A percentile compares a stretch with the other conserved stretches of the same genome.
These are phyloP conservation scores for Fibroporia radiculosa DNA, from an alignment of 768 basidiomycete genomes.

Conservation along the genomic window DNA sequence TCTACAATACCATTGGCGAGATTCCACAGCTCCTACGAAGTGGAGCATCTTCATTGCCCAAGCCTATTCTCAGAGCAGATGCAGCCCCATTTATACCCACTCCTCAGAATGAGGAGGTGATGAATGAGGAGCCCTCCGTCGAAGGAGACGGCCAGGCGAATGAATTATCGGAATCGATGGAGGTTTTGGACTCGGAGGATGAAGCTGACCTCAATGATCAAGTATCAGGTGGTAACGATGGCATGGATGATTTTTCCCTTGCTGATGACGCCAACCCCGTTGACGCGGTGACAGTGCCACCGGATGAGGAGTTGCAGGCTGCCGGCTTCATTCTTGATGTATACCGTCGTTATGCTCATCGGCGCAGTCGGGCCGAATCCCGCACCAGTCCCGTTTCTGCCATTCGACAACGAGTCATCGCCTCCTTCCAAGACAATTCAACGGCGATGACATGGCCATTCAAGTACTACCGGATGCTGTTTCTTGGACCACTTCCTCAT, in stretches of 20 bases:
- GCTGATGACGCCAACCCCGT: constrained; percentile 5
- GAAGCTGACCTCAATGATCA: neutral
- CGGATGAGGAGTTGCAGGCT: constrained; percentile 7
- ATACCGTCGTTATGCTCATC: constrained; percentile 2
- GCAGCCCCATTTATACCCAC: constrained; percentile 16
- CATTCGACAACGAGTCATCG: constrained; percentile 4
- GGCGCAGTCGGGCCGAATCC: neutral
- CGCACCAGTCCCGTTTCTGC: neutral
- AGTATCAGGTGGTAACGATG: neutral
- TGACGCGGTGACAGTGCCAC: neutral
- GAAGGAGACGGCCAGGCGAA: neutral
- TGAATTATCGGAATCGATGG: neutral
- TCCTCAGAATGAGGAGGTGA: neutral
- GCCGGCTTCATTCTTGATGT: constrained; percentile 2
- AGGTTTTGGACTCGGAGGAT: no score
- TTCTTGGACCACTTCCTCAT: constrained; percentile 31
- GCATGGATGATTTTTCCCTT: constrained; percentile 4
- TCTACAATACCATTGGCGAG: constrained; percentile 23
- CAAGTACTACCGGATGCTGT: constrained; percentile 28
- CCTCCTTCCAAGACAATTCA: neutral
- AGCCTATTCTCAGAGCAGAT: constrained; percentile 11
- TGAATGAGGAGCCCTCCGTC: neutral
- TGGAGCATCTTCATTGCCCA: constrained; percentile 7
- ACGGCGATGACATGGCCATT: constrained; percentile 21
- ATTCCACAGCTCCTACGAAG: constrained; percentile 23